A percentile compares a stretch with the other conserved stretches of the same genome.
Evolutionary conservation across 2,329 filamentous ascomycete genomes (phyloP).

Genomic region (Aspergillus viridinutans): DNA sequence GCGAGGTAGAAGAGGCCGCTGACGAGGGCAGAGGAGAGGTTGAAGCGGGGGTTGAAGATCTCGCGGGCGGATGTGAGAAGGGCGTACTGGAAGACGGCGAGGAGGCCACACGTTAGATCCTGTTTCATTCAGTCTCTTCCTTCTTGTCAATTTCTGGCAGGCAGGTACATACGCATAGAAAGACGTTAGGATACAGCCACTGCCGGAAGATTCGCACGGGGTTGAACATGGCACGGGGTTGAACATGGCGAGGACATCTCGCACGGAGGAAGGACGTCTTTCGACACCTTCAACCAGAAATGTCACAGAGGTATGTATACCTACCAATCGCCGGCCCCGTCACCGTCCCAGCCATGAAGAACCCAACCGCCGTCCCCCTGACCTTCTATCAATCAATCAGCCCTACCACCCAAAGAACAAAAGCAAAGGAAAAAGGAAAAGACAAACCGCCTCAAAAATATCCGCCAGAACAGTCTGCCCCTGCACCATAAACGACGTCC

Average conservation of each 20-base stretch:
- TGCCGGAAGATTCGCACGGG: conserved; percentile 58
- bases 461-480: conserved; percentile 38
- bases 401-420: too few relatives aligned
- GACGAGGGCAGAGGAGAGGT: conserved; percentile 61
- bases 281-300: too few relatives aligned
- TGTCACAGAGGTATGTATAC: background rate
- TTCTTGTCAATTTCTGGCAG: conserved; percentile 21
- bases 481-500: conserved; percentile 38
- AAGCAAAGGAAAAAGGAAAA: background rate
- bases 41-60: conserved; percentile 68
- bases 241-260: conserved; percentile 36
- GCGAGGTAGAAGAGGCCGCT: conserved; percentile 71
- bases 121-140: conserved; percentile 33
- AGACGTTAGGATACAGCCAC: conserved; percentile 65
- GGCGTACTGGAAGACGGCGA: conserved; percentile 71
- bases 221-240: conserved; percentile 60
- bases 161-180: conserved; percentile 50
- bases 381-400: conserved; percentile 25
- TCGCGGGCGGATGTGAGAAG: conserved; percentile 66
- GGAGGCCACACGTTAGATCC: conserved; percentile 35
- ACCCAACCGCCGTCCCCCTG: conserved; percentile 42
- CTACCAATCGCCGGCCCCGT: conserved; percentile 42
- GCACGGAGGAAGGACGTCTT: conserved; percentile 34
- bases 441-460: conserved; percentile 34
- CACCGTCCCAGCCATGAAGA: conserved; percentile 42